These are phyloP conservation scores for Stemphylium vesicarium DNA, from an alignment of 2,329 filamentous ascomycete species.

Conservation along the genomic window DNA sequence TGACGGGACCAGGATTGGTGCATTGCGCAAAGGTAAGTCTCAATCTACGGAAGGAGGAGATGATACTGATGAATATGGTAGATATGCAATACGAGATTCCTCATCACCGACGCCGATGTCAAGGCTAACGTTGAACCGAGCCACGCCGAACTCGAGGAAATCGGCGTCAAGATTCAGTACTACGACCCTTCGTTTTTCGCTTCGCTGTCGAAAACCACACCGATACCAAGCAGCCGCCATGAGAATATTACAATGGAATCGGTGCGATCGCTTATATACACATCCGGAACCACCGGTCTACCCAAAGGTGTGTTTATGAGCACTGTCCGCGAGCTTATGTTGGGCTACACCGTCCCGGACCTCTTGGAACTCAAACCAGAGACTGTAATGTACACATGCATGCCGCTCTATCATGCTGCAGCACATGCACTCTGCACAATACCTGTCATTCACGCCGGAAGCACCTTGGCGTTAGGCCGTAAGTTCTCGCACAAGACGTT, in stretches of 20 bases:
- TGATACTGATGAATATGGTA: conserved; percentile 57
- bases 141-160: conserved; percentile 28
- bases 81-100: conserved; percentile 57
- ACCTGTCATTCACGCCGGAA: conserved; percentile 40
- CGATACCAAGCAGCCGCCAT: conserved; percentile 33
- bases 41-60: conserved; percentile 25
- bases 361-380: conserved; percentile 39
- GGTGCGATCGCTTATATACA: conserved; percentile 43
- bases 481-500: conserved; percentile 47
- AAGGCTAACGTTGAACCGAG: conserved; percentile 54
- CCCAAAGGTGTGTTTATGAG: conserved; percentile 42
- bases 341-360: conserved; percentile 27
- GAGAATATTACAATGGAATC: conserved; percentile 33
- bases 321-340: conserved; percentile 39
- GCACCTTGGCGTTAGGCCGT: conserved; percentile 38
- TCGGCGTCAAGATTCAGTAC: conserved; percentile 36
- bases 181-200: conserved; percentile 37
- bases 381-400: conserved; percentile 45
- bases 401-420: conserved; percentile 49
- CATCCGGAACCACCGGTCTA: conserved; percentile 46
- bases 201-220: conserved; percentile 27
- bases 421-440: conserved; percentile 40
- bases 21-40: conserved; percentile 48
- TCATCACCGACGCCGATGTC: conserved; percentile 54
- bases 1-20: conserved; percentile 43